phyloP scores from a whole-genome alignment of 257 asterid genomes.

The Fraxinus cuspidata region DNA sequence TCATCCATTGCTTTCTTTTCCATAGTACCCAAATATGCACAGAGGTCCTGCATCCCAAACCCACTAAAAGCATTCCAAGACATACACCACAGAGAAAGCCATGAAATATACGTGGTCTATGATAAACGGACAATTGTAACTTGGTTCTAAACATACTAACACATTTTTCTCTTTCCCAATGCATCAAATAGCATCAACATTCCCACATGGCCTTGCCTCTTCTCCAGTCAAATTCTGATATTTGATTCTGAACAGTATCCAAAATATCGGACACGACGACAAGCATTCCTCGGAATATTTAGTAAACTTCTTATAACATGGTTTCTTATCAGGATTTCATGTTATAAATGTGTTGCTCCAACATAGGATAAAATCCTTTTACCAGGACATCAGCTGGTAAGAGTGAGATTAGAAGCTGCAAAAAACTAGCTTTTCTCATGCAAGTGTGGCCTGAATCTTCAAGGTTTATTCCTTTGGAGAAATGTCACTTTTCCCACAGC shows the following conservation, averaged over 20 bases:
- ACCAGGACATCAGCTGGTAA: neutral
- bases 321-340: neutral
- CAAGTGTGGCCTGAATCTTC: neutral
- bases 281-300: neutral
- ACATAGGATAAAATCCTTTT: neutral
- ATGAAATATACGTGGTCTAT: neutral
- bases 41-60: conserved; percentile 1
- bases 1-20: neutral
- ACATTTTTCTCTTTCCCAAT: neutral
- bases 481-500: neutral
- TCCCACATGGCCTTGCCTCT: neutral
- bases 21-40: neutral
- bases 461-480: neutral
- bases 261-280: neutral
- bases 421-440: neutral
- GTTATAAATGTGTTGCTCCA: neutral
- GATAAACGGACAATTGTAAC: neutral
- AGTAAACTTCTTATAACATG: neutral
- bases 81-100: neutral
- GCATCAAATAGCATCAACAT: neutral
- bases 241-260: neutral
- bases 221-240: neutral
- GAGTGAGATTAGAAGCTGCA: too few relatives aligned
- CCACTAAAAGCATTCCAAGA: neutral
- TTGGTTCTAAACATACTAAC: neutral